Conservation (phyloP, 2,329 filamentous ascomycete genomes). For the Domatiomyces globalis region DNA sequence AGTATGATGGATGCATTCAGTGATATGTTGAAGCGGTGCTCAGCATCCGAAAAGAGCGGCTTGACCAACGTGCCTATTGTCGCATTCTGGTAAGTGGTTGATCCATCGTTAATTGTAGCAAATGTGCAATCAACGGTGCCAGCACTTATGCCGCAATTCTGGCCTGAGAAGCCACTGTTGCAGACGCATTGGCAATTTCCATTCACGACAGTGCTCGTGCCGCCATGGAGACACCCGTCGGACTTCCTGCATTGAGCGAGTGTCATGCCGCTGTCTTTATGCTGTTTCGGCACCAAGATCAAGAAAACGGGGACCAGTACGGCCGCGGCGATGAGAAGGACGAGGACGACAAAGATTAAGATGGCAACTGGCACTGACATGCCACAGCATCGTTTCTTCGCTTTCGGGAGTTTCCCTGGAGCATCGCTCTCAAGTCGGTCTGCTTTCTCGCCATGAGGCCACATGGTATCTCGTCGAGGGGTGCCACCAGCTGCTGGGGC, state of each 20-base stretch:
- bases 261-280: slow-evolving; percentile 21
- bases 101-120: slow-evolving; percentile 34
- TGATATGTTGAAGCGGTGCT: slow-evolving; percentile 59
- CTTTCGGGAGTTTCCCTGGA: background rate
- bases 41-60: slow-evolving; percentile 51
- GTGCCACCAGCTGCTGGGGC: slow-evolving; percentile 39
- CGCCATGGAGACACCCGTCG: slow-evolving; percentile 63
- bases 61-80: slow-evolving; percentile 72
- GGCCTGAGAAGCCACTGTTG: slow-evolving; percentile 68
- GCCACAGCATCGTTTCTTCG: slow-evolving; percentile 44
- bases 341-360: slow-evolving; percentile 47
- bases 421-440: slow-evolving; percentile 2
- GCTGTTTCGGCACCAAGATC: slow-evolving; percentile 40
- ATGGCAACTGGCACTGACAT: slow-evolving; percentile 69
- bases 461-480: slow-evolving; percentile 24
- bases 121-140: slow-evolving; percentile 32
- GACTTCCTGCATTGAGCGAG: slow-evolving; percentile 42
- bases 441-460: slow-evolving; percentile 27
- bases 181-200: slow-evolving; percentile 74
- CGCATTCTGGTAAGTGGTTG: slow-evolving; percentile 42
- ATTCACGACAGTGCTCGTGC: slow-evolving; percentile 55
- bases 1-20: slow-evolving; percentile 57
- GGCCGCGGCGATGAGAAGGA: slow-evolving; percentile 65
- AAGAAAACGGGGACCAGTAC: slow-evolving; percentile 62
- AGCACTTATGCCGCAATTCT: slow-evolving; percentile 40